phyloP scores from a whole-genome alignment of 2,329 filamentous ascomycete species.

The Pestalotiopsis sp. region DNA sequence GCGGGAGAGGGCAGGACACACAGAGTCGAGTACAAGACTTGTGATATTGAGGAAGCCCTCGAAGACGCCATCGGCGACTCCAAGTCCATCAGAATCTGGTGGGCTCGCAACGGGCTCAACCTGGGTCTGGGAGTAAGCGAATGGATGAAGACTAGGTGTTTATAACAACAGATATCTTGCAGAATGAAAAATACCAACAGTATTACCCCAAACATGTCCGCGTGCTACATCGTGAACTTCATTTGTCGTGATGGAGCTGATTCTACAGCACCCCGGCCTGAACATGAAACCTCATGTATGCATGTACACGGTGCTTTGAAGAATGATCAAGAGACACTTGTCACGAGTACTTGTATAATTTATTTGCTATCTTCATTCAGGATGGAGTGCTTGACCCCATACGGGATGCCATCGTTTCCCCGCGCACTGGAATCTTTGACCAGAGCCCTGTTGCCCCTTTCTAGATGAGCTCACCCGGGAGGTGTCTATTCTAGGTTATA shows the following conservation, averaged over 20 bases:
- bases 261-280: too few species aligned
- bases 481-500: background rate
- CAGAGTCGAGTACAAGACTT: slow-evolving; percentile 89
- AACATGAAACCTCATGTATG: too few species aligned
- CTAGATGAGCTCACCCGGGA: background rate
- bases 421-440: slow-evolving; percentile 22
- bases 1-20: slow-evolving; percentile 60
- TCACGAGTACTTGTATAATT: background rate
- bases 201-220: too few species aligned
- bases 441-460: slow-evolving; percentile 23
- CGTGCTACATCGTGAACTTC: too few species aligned
- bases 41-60: slow-evolving; percentile 91
- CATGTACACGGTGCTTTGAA: too few species aligned
- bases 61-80: slow-evolving; percentile 83
- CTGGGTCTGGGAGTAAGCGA: slow-evolving; percentile 81
- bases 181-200: too few species aligned
- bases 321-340: background rate
- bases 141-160: slow-evolving; percentile 82
- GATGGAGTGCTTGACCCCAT: slow-evolving; percentile 18
- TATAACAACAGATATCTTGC: slow-evolving; percentile 44
- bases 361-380: background rate
- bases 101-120: slow-evolving; percentile 82
- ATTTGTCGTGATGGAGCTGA: too few species aligned
- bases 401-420: slow-evolving; percentile 32
- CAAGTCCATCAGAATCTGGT: slow-evolving; percentile 79